Conservation (phyloP, 768 basidiomycete species). For the Austroboletus festivus region DNA sequence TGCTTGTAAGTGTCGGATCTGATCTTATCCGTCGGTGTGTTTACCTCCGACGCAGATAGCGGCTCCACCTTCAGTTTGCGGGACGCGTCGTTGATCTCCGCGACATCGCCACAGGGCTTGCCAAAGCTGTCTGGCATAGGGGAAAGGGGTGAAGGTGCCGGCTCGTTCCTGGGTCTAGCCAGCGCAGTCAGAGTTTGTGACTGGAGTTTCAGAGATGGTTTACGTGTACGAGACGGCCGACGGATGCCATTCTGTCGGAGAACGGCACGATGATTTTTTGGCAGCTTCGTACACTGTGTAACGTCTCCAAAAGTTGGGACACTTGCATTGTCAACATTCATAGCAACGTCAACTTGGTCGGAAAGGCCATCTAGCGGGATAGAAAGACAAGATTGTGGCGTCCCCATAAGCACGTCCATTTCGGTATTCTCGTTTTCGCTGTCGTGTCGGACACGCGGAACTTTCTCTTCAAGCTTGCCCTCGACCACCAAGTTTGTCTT, state of each 20-base stretch:
- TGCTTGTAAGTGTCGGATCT: conserved; percentile 73
- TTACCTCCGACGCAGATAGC: conserved; percentile 12
- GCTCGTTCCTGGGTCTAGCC: conserved; percentile 10
- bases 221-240: conserved; percentile 25
- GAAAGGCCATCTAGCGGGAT: conserved; percentile 9
- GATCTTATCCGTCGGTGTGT: conserved; percentile 23
- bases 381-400: conserved; percentile 22
- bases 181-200: conserved; percentile 11
- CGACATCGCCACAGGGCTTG: conserved; percentile 26
- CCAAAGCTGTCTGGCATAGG: conserved; percentile 20
- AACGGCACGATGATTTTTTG: conserved; percentile 1
- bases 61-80: conserved; percentile 17
- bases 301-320: conserved; percentile 1
- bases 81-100: conserved; percentile 15
- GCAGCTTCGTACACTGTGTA: not conserved
- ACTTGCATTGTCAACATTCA: conserved; percentile 15
- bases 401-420: conserved; percentile 50
- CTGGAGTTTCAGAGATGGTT: conserved; percentile 32
- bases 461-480: conserved; percentile 27
- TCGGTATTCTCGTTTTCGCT: conserved; percentile 58
- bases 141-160: conserved; percentile 2
- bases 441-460: conserved; percentile 52
- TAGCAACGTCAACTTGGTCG: conserved; percentile 4
- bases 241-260: conserved; percentile 7
- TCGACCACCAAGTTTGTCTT: conserved; percentile 32